A percentile compares a stretch with the other conserved stretches of the same genome.
Evolutionary conservation across 2,329 filamentous ascomycete genomes (phyloP).

Genomic region (Biscogniauxia mediterranea): DNA sequence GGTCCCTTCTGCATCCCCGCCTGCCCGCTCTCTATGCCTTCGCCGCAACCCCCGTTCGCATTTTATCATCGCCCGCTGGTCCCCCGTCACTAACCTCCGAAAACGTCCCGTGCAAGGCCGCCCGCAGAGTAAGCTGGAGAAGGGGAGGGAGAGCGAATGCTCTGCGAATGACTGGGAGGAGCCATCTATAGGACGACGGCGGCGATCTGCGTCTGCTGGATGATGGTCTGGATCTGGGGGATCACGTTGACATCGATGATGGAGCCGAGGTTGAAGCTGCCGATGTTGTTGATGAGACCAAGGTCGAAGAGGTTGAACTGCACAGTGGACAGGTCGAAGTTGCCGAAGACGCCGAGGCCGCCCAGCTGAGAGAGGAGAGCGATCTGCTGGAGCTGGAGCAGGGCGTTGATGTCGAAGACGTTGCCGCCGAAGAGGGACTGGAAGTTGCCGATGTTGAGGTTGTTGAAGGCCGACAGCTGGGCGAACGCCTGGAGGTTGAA

Average conservation of each 20-base stretch:
- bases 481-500: conserved; percentile 30
- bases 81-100: background rate
- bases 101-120: background rate
- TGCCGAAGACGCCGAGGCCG: conserved; percentile 42
- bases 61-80: background rate
- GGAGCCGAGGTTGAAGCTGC: conserved; percentile 32
- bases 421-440: conserved; percentile 43
- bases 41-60: background rate
- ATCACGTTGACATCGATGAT: conserved; percentile 30
- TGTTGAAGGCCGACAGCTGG: conserved; percentile 40
- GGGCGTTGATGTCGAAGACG: conserved; percentile 45
- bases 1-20: background rate
- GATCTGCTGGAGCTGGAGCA: conserved; percentile 41
- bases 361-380: conserved; percentile 35
- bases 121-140: background rate
- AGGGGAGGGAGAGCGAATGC: background rate
- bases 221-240: conserved; percentile 34
- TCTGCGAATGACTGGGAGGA: background rate
- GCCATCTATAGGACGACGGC: conserved; percentile 7
- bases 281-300: conserved; percentile 38
- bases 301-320: conserved; percentile 42
- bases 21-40: background rate
- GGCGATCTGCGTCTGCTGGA: conserved; percentile 22
- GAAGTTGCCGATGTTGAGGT: conserved; percentile 35
- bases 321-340: conserved; percentile 45